Conservation (phyloP, 768 basidiomycete species). For the Podaxis rugospora region DNA sequence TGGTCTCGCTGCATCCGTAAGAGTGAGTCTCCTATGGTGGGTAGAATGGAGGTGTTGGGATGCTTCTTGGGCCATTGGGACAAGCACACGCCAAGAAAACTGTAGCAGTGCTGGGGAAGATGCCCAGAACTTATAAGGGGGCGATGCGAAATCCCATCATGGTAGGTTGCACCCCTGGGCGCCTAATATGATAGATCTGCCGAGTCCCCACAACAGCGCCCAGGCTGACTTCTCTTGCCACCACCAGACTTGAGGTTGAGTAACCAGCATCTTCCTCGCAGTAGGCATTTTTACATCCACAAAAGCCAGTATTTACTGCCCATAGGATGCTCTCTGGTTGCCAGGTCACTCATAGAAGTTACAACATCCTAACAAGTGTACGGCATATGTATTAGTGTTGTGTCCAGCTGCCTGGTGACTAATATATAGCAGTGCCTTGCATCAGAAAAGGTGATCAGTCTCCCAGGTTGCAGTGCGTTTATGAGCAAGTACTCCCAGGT, state of each 20-base stretch:
- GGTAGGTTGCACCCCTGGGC: neutral
- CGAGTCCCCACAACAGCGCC: neutral
- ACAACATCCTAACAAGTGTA: too few species aligned
- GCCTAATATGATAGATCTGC: neutral
- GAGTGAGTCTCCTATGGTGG: neutral
- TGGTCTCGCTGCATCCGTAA: neutral
- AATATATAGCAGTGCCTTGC: too few species aligned
- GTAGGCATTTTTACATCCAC: too few species aligned
- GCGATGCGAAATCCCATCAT: conserved; percentile 3
- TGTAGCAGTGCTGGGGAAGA: neutral
- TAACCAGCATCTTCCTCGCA: neutral
- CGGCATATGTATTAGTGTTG: too few species aligned
- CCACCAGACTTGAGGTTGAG: neutral
- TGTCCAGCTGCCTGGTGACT: too few species aligned
- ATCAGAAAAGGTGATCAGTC: too few species aligned
- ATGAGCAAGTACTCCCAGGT: too few species aligned
- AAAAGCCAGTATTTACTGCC: too few species aligned
- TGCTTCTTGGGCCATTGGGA: neutral
- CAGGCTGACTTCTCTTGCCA: neutral
- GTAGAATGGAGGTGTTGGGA: neutral
- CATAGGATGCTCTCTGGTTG: too few species aligned
- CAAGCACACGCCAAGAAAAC: neutral
- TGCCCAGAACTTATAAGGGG: neutral
- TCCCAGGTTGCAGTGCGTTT: too few species aligned
- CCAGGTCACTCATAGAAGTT: too few species aligned